These are phyloP conservation scores for Abrus precatorius DNA, from an alignment of 306 rosid genomes.

Conservation along the genomic window DNA sequence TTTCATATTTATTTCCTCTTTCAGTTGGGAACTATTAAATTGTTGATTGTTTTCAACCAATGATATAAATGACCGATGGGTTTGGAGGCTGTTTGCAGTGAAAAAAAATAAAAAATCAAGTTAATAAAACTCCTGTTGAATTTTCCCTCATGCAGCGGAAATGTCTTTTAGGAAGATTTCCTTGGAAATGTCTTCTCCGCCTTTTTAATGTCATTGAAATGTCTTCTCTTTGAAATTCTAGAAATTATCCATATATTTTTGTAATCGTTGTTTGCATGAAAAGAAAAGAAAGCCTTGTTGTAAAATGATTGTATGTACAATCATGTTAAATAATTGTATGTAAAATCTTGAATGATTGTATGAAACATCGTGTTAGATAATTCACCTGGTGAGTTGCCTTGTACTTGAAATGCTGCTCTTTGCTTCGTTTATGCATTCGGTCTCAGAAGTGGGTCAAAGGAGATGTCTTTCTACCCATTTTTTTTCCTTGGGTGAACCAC, in stretches of 20 bases:
- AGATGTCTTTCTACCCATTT: not conserved
- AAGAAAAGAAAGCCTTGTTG: not conserved
- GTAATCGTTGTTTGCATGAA: constrained; percentile 1
- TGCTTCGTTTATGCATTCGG: too few species aligned
- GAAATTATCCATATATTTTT: not conserved
- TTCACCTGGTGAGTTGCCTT: not conserved
- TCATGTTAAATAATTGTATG: too few species aligned
- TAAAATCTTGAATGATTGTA: too few species aligned
- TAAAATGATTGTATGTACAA: too few species aligned
- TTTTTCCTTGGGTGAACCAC: not conserved
- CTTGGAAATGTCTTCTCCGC: not conserved
- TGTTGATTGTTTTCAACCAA: not conserved
- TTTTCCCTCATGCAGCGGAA: not conserved
- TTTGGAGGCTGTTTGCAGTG: not conserved
- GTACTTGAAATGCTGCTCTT: not conserved
- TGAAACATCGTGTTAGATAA: not conserved
- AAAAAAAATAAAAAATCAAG: not conserved
- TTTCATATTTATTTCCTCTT: not conserved
- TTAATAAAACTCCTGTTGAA: not conserved
- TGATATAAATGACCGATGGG: not conserved
- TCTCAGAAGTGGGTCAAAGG: not conserved
- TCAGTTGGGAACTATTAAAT: constrained; percentile 1
- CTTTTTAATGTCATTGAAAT: not conserved
- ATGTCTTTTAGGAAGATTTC: not conserved
- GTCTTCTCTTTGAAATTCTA: not conserved